Evolutionary conservation across 768 basidiomycete species (phyloP), one percentile per base, ranked within the genome.

Genomic region (Suillus discolor): DNA sequence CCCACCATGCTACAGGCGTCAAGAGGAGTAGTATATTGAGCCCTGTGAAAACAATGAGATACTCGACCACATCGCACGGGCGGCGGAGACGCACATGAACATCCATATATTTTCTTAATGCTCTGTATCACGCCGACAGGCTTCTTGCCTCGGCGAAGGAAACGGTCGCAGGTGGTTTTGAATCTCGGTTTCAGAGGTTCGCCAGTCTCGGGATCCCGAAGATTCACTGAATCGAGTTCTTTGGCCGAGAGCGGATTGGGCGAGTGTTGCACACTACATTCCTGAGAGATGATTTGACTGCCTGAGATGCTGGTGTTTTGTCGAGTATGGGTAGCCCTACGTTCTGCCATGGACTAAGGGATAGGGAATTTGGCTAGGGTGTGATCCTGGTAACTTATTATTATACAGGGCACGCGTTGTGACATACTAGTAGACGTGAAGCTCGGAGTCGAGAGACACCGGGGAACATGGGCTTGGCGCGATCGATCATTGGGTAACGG

Each of bases 1-100:
- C 80, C 12, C 78, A 81, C 88, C 88, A 91, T 20, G 89, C 84
- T 28, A 89, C 63, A 0, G 89, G 89, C 6, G 89, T 80, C 67
- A 87, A 79, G 1, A 89, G 34, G 25, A 89, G 70, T 28, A 91
- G 80, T 11, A 85, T 16, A 70, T 90, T 90, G 23, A 90, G 73
- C 82, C 84, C 88, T 90, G 62, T 1, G 25, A 57, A 16, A 28
- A 28, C n/a, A 13, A 36, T 49, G 41, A 45, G 44, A 36, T 62
- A 62, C 28, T 60, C 13, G 54, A 49, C 38, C 6, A 15, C 55
- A 12, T 39, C 2, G 25, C 18, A 18, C 20, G n/a, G 6, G 34
- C 38, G 36, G 53, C 23, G 9, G 20, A 69, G 11, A 76, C 83
- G 42, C 68, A 88, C 88, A 88, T 0, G 87, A 88, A 20, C 84